These are phyloP conservation scores for Platanthera zijinensis DNA, from an alignment of 106 monocot genomes.

Conservation along the genomic window DNA sequence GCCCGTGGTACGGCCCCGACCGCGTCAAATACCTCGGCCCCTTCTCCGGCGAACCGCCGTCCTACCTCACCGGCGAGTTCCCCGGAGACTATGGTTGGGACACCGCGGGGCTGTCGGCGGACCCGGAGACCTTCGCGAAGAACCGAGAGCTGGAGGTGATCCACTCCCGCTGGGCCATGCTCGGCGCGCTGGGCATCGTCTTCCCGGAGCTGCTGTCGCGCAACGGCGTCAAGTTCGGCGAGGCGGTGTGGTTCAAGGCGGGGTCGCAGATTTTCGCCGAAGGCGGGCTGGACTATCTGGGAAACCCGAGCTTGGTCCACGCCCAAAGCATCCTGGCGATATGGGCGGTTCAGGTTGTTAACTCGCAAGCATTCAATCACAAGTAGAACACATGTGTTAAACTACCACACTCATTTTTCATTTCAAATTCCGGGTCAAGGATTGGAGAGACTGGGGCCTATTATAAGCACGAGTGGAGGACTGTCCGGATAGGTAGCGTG, in stretches of 20 bases:
- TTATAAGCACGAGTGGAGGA: too few relatives aligned
- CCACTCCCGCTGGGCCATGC: constrained; percentile 36
- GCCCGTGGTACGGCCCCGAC: constrained; percentile 43
- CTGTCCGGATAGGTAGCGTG: too few relatives aligned
- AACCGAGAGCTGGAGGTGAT: constrained; percentile 35
- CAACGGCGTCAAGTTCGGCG: constrained; percentile 30
- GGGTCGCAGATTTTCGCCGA: constrained; percentile 28
- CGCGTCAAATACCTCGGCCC: constrained; percentile 45
- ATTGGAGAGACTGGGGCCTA: too few relatives aligned
- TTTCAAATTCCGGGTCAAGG: too few relatives aligned
- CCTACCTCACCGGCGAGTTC: constrained; percentile 71
- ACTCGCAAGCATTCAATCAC: too few relatives aligned
- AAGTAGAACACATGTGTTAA: too few relatives aligned
- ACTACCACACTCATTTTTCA: too few relatives aligned
- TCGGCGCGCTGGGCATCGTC: constrained; percentile 27
- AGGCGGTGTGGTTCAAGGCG: constrained; percentile 33
- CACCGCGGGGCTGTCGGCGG: constrained; percentile 32
- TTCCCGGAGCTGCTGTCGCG: constrained; percentile 31
- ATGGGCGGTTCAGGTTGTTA: constrained; percentile 28
- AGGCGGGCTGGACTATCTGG: constrained; percentile 28
- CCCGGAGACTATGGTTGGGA: constrained; percentile 45
- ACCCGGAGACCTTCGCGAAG: constrained; percentile 38
- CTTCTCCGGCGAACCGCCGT: constrained; percentile 46
- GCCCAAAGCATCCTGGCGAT: constrained; percentile 32
- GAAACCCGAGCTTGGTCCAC: constrained; percentile 26